phyloP scores from a whole-genome alignment of 2,329 filamentous ascomycete genomes.

The Zarea fungicola region DNA sequence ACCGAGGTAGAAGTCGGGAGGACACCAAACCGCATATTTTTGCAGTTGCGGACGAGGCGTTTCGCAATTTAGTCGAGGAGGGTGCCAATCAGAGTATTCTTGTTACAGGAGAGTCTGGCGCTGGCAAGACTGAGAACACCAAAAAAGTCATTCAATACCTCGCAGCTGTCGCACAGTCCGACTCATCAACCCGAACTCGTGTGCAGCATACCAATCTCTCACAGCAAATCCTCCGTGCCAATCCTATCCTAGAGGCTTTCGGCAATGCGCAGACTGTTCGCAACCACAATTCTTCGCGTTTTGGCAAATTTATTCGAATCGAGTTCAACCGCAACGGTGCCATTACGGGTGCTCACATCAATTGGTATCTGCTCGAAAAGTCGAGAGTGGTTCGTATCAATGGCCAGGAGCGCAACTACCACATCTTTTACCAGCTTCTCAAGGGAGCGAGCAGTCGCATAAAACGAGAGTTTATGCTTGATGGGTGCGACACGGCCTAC shows the following conservation, averaged over 20 bases:
- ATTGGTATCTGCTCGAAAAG: slow-evolving; percentile 98
- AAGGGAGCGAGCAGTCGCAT: slow-evolving; percentile 71
- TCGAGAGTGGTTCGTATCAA: slow-evolving; percentile 93
- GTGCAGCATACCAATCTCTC: slow-evolving; percentile 75
- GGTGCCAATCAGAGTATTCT: slow-evolving; percentile 95
- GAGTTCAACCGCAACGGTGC: slow-evolving; percentile 84
- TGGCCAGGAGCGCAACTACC: slow-evolving; percentile 86
- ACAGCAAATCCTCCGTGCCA: slow-evolving; percentile 91
- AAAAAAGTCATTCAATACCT: slow-evolving; percentile 99
- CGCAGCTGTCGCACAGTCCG: slow-evolving; percentile 84
- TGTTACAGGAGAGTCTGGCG: slow-evolving; percentile 95
- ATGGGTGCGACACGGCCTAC: slow-evolving; percentile 70
- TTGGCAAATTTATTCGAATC: slow-evolving; percentile 98
- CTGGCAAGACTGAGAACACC: slow-evolving; percentile 97
- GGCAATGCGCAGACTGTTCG: slow-evolving; percentile 96
- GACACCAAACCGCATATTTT: slow-evolving; percentile 97
- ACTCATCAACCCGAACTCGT: slow-evolving; percentile 61
- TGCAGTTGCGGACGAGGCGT: slow-evolving; percentile 94
- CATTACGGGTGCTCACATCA: slow-evolving; percentile 93
- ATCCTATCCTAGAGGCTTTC: slow-evolving; percentile 95
- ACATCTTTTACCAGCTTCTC: slow-evolving; percentile 93
- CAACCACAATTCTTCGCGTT: slow-evolving; percentile 97
- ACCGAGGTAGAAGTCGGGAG: slow-evolving; percentile 83
- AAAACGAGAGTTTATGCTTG: slow-evolving; percentile 72
- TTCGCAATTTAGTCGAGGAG: slow-evolving; percentile 91